phyloP scores from a whole-genome alignment of 1,284 basidiomycete species.

The Cryptococcus sp. region DNA sequence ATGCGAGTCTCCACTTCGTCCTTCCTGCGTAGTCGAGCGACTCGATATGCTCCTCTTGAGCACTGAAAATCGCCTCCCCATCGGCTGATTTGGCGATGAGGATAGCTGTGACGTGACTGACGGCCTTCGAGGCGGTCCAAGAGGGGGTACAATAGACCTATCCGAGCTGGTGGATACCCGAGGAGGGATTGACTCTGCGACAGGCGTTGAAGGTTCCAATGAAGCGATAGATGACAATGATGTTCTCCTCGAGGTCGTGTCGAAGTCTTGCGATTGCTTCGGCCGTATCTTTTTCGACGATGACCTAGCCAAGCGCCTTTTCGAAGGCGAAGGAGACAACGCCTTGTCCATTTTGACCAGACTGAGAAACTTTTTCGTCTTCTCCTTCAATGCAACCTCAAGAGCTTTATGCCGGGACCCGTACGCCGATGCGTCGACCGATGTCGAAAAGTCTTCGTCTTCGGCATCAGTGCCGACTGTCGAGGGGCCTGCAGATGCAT shows the following conservation, averaged over 20 bases:
- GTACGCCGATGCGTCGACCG: conserved; percentile 10
- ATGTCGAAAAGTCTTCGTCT: conserved; percentile 15
- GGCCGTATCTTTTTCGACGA: conserved; percentile 1
- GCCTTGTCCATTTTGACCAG: conserved; percentile 33
- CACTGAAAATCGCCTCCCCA: conserved; percentile 16
- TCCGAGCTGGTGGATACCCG: not conserved
- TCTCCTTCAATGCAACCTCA: conserved; percentile 32
- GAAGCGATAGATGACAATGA: conserved; percentile 23
- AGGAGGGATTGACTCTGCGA: not conserved
- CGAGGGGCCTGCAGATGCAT: conserved; percentile 21
- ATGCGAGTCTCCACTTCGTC: conserved; percentile 8
- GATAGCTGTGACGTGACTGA: conserved; percentile 1
- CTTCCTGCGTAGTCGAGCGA: conserved; percentile 11
- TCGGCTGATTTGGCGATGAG: conserved; percentile 5
- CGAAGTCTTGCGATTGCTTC: conserved; percentile 8
- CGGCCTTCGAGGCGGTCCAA: conserved; percentile 1
- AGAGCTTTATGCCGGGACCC: conserved; percentile 17
- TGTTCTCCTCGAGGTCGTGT: conserved; percentile 15
- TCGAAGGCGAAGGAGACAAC: conserved; percentile 15
- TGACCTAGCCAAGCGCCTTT: not conserved
- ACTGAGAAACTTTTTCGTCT: conserved; percentile 32
- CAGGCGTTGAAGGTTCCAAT: not conserved
- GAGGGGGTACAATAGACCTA: not conserved
- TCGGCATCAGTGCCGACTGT: conserved; percentile 22
- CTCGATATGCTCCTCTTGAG: conserved; percentile 35